Evolutionary conservation across 2,329 filamentous ascomycete species (phyloP), one percentile per base, ranked within the genome.

Genomic region (Aspergillus transmontanensis): DNA sequence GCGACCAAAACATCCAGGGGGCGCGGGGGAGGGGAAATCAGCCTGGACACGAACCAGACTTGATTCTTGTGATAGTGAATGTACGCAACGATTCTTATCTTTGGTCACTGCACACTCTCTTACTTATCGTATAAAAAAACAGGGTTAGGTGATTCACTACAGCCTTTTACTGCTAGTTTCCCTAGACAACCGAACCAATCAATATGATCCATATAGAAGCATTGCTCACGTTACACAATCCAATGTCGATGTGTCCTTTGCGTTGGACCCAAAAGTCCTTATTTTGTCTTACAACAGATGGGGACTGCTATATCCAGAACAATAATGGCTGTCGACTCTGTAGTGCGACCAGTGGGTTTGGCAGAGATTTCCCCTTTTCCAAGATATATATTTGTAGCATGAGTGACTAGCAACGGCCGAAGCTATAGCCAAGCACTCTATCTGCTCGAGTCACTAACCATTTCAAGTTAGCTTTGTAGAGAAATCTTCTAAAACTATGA

Each of bases 1-100:
- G 61, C 61, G 64, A 69, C 56, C 65, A 65, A 66, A 68, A 71
- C 69, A 69, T 62, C 55, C 65, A 59, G 56, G 58, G 54, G 41
- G 34, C 36, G 63, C 63, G 63, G 62, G 64, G 67, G 43, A 63
- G 63, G 63, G 65, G 64, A 54, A 58, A 6, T 32, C 28, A 12
- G 4, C 2, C 28, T 16, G 21, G 23, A 28, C 48, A 32, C 16
- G 26, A 57, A 55, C 45, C 59, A 45, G 30, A 23, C 19, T 9
- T 16, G 28, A 34, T 46, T 23, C n/a, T 16, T 55, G 14, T 9
- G 11, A 32, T 7, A 11, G 14, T n/a, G 39, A 41, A 9, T 46
- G n/a, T 57, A 3, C 23, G 26, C 19, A 26, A 19, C 34, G 34
- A 36, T 32, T 16, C 56, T 51, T 28, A 32, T 16, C 39, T n/a